Evolutionary conservation across 2,329 filamentous ascomycete species (phyloP), one percentile per base, ranked within the genome.

Genomic region (Stylonectria norvegica): DNA sequence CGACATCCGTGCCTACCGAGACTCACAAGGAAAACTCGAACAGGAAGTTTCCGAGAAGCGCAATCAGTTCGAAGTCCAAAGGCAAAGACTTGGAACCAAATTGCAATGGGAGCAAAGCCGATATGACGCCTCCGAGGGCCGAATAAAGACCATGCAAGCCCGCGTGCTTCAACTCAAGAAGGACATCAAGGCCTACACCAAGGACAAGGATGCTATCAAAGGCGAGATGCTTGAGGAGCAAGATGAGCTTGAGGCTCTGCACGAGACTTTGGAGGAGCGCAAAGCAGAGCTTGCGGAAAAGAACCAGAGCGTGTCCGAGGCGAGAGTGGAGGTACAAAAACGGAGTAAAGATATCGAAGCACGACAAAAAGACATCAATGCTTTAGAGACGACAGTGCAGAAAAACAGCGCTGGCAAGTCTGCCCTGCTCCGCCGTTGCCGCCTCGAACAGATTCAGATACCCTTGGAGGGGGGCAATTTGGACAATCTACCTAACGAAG

Each of bases 1-100:
- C 42, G 85, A 94, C 56, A 94, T 98, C 49, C 86, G 91, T 43
- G 86, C 89, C 42, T 98, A 97, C 57, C 89, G 97, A 61, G 85
- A 85, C 18, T 90, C 94, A 52, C 93, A 97, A 66, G 91, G 93
- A 34, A 89, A 86, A 29, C 71, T 95, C 34, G 90, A 97, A 64
- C 88, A 95, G 62, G 89, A 97, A 61, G 86, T 87, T 31, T 83
- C 84, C 1, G 83, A 93, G 64, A 90, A 90, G 70, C 88, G 88
- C 48, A 82, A 86, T 38, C 83, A 90, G 51, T 97, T 95, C 55
- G 86, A 85, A 40, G 82, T 85, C 4, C 93, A 98, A 61, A 86
- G 83, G 59, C 82, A 88, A 55, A 81, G 83, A 29, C 71, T 96
- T 20, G 76, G 85, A 46, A 78, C 69, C 53, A 72, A 72, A 34